Base-by-base conservation (phyloP, 192 early-diverging fungal species). In the Mortierella alpina region DNA sequence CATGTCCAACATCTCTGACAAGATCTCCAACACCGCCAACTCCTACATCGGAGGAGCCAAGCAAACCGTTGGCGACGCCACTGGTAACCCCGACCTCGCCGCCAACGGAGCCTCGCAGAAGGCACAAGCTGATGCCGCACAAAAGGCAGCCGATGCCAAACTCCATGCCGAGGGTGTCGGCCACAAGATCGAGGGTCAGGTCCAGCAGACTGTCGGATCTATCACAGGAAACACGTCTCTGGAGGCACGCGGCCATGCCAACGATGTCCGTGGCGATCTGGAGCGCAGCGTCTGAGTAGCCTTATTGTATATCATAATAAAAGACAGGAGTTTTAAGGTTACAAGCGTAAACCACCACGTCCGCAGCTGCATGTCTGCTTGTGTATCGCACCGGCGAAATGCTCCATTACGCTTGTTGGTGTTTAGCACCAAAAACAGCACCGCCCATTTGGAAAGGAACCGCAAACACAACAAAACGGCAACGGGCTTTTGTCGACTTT, bases 151-250 rank as follows among this genome's bases (percentile, higher is more conserved):
- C 23, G 53, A 55, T 53, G 66, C 73, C 41, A 62, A 58, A 39
- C 50, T 53, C 15, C 59, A 75, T 22, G 53, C 73, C 14, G 60
- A 75, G 47, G 73, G 73, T 22, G 6, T 57, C 17, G 73, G 59
- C 1, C 42, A 75, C 66, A 22, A 52, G 22, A 22, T 63, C 60
- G 15, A 68, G 47, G 73, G 73, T 45, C 20, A 63, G 1, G 53
- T 75, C 14, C 66, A 75, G 39, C 49, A 75, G 20, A 68, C 51
- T 41, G 73, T 75, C 31, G 73, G 73, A 40, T 68, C 73, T 4
- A 8, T 59, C 22, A 68, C 57, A 0, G 73, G 66, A 12, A 68
- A 75, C 60, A 54, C 39, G 0, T 15, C 18, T 31, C 49, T 66
- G 66, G 18, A 75, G 54, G 59, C 73, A n/a, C 42, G 49, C 1